A percentile compares a stretch with the other conserved stretches of the same genome.
Evolutionary conservation across 805 yeast genomes (phyloP).

Genomic region (Myxozyma melibiosi): DNA sequence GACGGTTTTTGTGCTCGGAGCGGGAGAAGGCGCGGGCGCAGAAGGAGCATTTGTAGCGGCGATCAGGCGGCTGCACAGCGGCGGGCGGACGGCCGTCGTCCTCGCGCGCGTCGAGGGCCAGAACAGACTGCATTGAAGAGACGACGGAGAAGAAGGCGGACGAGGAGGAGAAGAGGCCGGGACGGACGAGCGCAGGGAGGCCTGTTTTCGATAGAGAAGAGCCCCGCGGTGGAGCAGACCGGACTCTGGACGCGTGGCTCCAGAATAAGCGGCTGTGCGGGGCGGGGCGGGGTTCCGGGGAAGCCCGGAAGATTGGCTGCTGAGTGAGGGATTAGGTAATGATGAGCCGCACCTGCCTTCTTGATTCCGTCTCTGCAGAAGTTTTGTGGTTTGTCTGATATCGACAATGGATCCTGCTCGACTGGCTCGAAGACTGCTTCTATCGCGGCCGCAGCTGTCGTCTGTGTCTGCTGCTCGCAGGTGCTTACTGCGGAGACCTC

Average conservation of each 20-base stretch:
- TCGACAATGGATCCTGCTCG: too few species aligned
- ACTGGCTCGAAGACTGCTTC: too few species aligned
- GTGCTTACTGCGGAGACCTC: not conserved
- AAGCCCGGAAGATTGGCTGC: not conserved
- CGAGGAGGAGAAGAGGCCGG: not conserved
- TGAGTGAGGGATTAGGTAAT: too few species aligned
- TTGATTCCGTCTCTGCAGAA: too few species aligned
- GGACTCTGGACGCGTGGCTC: not conserved
- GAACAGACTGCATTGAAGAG: constrained; percentile 1
- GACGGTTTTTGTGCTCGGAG: constrained; percentile 75
- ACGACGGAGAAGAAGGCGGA: not conserved
- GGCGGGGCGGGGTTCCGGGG: constrained; percentile 5
- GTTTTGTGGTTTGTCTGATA: too few species aligned
- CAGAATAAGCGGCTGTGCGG: not conserved
- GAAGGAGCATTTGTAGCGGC: constrained; percentile 74
- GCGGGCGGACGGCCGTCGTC: constrained; percentile 5
- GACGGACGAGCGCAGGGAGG: not conserved
- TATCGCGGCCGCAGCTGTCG: too few species aligned
- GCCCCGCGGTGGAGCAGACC: constrained; percentile 4
- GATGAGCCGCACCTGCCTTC: too few species aligned
- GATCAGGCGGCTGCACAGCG: constrained; percentile 45
- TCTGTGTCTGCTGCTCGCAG: not conserved
- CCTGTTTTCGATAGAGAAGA: not conserved
- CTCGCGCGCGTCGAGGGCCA: constrained; percentile 10
- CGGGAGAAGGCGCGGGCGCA: constrained; percentile 82